These are phyloP conservation scores for Colletotrichum caudatum DNA, from an alignment of 2,329 filamentous ascomycete genomes.

Conservation along the genomic window DNA sequence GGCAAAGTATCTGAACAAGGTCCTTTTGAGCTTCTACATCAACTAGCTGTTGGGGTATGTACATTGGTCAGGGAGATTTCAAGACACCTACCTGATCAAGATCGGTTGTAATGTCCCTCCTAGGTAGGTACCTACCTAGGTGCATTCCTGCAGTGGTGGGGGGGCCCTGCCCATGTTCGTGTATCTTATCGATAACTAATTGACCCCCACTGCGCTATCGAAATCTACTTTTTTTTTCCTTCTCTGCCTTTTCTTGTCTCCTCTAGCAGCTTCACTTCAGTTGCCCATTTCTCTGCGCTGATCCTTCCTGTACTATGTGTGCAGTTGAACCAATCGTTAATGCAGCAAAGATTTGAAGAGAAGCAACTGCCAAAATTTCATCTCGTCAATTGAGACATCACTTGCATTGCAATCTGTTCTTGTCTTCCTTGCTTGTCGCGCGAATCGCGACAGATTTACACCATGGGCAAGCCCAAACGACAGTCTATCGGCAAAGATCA, in stretches of 20 bases:
- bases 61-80: neutral
- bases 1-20: neutral
- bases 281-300: neutral
- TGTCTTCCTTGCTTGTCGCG: neutral
- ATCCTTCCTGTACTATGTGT: neutral
- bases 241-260: neutral
- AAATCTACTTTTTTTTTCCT: slow-evolving; percentile 17
- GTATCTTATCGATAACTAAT: slow-evolving; percentile 5
- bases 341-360: neutral
- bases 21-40: neutral
- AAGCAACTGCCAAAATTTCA: neutral
- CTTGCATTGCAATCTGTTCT: neutral
- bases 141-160: neutral
- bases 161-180: neutral
- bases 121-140: too few relatives aligned
- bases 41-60: neutral
- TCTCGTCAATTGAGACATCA: too few relatives aligned
- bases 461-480: slow-evolving; percentile 35
- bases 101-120: neutral
- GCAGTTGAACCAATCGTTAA: neutral
- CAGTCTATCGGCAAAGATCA: slow-evolving; percentile 8
- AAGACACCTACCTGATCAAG: neutral
- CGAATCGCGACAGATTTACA: neutral
- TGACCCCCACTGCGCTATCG: neutral
- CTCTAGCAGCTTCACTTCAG: neutral